Base-by-base conservation (phyloP, 192 early-diverging fungal species). In the Entomortierella beljakovae region DNA sequence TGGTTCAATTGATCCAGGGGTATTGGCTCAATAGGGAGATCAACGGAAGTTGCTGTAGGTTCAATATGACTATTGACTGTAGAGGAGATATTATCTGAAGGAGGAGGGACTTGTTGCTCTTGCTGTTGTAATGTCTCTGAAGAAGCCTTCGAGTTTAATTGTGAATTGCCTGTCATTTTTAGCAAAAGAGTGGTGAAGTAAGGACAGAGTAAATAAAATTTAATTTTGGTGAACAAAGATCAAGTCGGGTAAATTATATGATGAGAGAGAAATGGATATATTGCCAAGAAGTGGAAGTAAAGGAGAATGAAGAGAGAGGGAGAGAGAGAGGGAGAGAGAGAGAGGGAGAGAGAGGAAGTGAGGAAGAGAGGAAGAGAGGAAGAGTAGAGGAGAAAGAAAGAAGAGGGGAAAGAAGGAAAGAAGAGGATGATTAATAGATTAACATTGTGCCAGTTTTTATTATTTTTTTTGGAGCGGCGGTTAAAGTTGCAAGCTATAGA, bases 51-150 rank as follows among this genome's bases (percentile, higher is more conserved):
- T 3, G 51, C 71, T 0, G 46, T 52, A 20, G 71, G 57, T 32
- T 74, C 71, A 40, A 32, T 66, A 25, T 74, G 63, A 4, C 42
- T 22, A 13, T 37, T 3, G 3, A 48, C 20, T 28, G 54, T 4
- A 46, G 43, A 46, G 1, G 54, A 38, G 15, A 56, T 32, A 28
- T 18, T 46, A 22, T 61, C n/a, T n/a, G n/a, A n/a, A n/a, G 52
- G 29, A 54, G 11, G 25, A 58, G 53, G 40, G 38, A 28, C 33
- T 57, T 6, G 32, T 5, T 33, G 49, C 8, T 46, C 55, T 11
- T 6, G 23, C 26, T 68, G 42, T 3, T 59, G 61, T 57, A 72
- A 33, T 53, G 70, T 56, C 31, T 40, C 48, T 22, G 50, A 46
- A 64, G 61, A 52, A 23, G 55, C 18, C 8, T 46, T n/a, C n/a